phyloP scores from a whole-genome alignment of 129 eudicot genomes.

The Oenanthe sinensis region DNA sequence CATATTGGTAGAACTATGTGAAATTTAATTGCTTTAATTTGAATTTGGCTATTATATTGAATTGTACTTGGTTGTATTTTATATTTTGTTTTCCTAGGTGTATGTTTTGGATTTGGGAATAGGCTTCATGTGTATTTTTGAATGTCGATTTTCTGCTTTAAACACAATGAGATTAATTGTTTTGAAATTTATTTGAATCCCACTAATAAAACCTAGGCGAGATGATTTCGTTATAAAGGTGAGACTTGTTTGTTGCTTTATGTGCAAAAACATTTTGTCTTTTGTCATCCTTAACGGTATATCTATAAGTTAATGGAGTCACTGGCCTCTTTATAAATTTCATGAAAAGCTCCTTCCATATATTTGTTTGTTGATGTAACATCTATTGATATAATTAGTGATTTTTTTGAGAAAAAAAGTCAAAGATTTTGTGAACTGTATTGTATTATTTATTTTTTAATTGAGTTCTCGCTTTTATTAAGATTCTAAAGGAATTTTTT shows the following conservation, averaged over 20 bases:
- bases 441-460: conserved; percentile 10
- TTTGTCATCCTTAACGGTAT: neutral
- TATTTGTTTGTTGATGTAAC: neutral
- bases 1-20: neutral
- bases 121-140: neutral
- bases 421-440: neutral
- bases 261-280: neutral
- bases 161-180: neutral
- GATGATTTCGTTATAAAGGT: neutral
- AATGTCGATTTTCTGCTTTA: neutral
- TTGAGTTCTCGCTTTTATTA: conserved; percentile 16
- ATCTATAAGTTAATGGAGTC: neutral
- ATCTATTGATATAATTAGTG: neutral
- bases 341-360: neutral
- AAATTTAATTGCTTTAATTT: neutral
- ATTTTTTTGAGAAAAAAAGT: neutral
- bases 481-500: conserved; percentile 30
- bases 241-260: neutral
- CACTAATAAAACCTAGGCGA: neutral
- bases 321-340: neutral
- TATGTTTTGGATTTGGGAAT: neutral
- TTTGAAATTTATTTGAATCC: neutral
- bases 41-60: neutral
- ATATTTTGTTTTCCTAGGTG: neutral
- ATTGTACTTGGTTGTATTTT: neutral